These are phyloP conservation scores for Leccinum pachyderme DNA, from an alignment of 1,284 basidiomycete species.

Conservation along the genomic window DNA sequence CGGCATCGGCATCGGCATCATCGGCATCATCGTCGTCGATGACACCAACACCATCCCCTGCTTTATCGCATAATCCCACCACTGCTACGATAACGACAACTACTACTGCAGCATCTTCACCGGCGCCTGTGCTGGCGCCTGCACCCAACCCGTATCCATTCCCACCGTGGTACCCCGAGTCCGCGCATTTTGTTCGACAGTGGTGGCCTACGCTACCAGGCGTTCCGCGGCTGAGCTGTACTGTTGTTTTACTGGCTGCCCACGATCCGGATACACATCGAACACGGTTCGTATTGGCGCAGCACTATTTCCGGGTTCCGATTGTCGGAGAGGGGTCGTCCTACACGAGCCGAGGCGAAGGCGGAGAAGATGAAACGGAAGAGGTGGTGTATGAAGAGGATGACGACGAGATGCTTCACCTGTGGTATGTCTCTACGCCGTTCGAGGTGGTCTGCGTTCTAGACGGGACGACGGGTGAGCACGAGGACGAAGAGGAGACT, in stretches of 20 bases:
- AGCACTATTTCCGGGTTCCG: constrained; percentile 73
- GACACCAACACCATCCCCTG: constrained; percentile 8
- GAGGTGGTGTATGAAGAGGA: constrained; percentile 26
- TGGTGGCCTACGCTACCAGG: constrained; percentile 70
- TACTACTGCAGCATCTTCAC: not conserved
- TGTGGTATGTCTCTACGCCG: constrained; percentile 68
- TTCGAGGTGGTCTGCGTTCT: constrained; percentile 69
- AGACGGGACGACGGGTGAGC: constrained; percentile 38
- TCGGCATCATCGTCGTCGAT: not conserved
- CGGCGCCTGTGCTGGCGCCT: not conserved
- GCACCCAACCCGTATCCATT: constrained; percentile 50
- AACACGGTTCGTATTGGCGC: constrained; percentile 64
- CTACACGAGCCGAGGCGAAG: not conserved
- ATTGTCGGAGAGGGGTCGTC: constrained; percentile 27
- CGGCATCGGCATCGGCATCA: not conserved
- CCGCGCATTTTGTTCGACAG: constrained; percentile 71
- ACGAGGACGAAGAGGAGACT: constrained; percentile 36
- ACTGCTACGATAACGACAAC: not conserved
- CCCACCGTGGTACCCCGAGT: constrained; percentile 65
- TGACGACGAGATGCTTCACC: constrained; percentile 50
- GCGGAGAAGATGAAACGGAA: not conserved
- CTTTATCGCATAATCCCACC: not conserved
- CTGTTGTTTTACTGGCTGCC: constrained; percentile 62
- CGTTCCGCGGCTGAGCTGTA: constrained; percentile 64
- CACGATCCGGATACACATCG: constrained; percentile 56